These are phyloP conservation scores for Cicer bijugum DNA, from an alignment of 306 rosid species.

Conservation along the genomic window DNA sequence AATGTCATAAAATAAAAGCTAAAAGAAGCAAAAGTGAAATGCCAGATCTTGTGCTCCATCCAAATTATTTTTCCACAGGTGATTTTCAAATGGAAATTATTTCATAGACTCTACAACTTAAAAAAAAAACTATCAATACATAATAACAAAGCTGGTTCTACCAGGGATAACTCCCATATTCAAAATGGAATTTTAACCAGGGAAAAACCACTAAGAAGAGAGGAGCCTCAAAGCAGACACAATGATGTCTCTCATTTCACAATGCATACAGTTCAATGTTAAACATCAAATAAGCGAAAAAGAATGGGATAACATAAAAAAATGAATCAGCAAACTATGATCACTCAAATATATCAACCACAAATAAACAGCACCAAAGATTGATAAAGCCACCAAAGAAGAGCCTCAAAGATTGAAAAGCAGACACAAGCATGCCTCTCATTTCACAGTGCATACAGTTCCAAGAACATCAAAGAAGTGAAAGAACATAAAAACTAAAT, in stretches of 20 bases:
- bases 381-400: no score
- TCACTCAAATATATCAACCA: background rate
- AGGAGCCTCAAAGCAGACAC: slow-evolving; percentile 5
- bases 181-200: background rate
- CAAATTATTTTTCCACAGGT: background rate
- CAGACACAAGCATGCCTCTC: slow-evolving; percentile 3
- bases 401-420: slow-evolving; percentile 12
- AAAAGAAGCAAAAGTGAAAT: slow-evolving; percentile 21
- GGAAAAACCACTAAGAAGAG: background rate
- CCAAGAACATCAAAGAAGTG: slow-evolving; percentile 23
- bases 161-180: slow-evolving; percentile 1
- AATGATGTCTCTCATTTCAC: slow-evolving; percentile 15
- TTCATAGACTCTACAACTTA: background rate
- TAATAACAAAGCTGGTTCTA: background rate
- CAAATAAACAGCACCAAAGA: background rate
- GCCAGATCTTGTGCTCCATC: slow-evolving; percentile 3
- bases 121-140: background rate
- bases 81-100: slow-evolving; percentile 17
- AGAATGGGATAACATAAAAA: slow-evolving; percentile 9
- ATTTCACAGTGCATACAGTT: slow-evolving; percentile 13
- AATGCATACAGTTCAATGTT: background rate
- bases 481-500: background rate
- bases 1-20: slow-evolving; percentile 18
- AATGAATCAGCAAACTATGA: background rate
- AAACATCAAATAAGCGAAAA: slow-evolving; percentile 26